A percentile compares a stretch with the other conserved stretches of the same genome.
Evolutionary conservation across 345 rosid species (phyloP).

Genomic region (Fremontodendron californicum): DNA sequence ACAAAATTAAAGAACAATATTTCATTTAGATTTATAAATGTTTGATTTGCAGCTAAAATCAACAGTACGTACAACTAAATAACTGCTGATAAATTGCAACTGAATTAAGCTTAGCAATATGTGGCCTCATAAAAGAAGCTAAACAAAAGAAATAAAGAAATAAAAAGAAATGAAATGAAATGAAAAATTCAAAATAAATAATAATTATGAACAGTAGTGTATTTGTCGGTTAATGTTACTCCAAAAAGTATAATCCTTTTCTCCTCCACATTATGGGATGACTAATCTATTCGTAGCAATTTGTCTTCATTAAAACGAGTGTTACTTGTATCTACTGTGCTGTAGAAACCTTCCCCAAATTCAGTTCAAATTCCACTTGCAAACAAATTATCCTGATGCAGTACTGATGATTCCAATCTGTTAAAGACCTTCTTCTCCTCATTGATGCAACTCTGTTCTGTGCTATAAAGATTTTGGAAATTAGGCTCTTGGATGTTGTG

Average conservation of each 20-base stretch:
- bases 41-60: too few relatives aligned
- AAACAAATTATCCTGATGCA: constrained; percentile 13
- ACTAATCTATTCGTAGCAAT: not conserved
- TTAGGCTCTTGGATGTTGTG: constrained; percentile 38
- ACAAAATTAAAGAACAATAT: too few relatives aligned
- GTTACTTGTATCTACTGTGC: constrained; percentile 5
- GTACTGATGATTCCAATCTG: not conserved
- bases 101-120: too few relatives aligned
- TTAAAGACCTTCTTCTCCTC: not conserved
- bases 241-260: constrained; percentile 53
- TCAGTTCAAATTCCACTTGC: constrained; percentile 30
- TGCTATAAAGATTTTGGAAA: constrained; percentile 34
- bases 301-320: not conserved
- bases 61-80: too few relatives aligned
- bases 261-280: not conserved
- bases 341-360: constrained; percentile 19
- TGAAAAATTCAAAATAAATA: too few relatives aligned
- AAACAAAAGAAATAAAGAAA: too few relatives aligned
- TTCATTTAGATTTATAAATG: too few relatives aligned
- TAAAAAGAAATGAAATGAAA: too few relatives aligned
- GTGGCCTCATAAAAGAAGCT: too few relatives aligned
- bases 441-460: constrained; percentile 14
- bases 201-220: too few relatives aligned
- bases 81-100: too few relatives aligned
- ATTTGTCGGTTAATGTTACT: constrained; percentile 29